These are phyloP conservation scores for Lophiotrema nucula DNA, from an alignment of 495 filamentous ascomycete species.

Conservation along the genomic window DNA sequence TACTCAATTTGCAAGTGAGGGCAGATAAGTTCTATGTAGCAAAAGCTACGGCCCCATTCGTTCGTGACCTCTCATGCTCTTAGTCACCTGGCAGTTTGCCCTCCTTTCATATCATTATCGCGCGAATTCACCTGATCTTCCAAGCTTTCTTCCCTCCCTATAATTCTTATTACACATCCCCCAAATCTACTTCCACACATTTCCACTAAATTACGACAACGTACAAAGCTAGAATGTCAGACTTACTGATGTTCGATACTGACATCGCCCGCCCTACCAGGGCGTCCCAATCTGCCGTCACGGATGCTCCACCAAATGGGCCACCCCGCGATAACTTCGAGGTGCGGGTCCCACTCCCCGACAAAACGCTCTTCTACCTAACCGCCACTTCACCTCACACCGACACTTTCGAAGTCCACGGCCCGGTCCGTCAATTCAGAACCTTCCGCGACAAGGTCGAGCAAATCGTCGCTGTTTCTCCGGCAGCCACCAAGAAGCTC, in stretches of 20 bases:
- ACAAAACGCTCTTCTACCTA: not conserved
- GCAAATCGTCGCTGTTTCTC: not conserved
- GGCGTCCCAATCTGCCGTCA: not conserved
- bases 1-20: no score
- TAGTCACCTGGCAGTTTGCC: no score
- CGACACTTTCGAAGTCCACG: not conserved
- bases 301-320: not conserved
- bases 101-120: no score
- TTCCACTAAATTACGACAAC: no score
- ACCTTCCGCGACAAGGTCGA: not conserved
- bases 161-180: no score
- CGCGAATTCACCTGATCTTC: no score
- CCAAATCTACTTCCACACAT: no score
- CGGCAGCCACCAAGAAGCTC: not conserved
- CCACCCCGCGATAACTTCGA: not conserved
- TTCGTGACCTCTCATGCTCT: no score
- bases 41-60: no score
- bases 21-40: no score
- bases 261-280: not conserved
- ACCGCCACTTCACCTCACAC: not conserved
- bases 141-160: no score
- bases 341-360: not conserved
- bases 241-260: not conserved
- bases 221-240: no score
- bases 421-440: not conserved